Evolutionary conservation across 352 stramenopile species (phyloP).

Genomic region (Pythium coloratum): DNA sequence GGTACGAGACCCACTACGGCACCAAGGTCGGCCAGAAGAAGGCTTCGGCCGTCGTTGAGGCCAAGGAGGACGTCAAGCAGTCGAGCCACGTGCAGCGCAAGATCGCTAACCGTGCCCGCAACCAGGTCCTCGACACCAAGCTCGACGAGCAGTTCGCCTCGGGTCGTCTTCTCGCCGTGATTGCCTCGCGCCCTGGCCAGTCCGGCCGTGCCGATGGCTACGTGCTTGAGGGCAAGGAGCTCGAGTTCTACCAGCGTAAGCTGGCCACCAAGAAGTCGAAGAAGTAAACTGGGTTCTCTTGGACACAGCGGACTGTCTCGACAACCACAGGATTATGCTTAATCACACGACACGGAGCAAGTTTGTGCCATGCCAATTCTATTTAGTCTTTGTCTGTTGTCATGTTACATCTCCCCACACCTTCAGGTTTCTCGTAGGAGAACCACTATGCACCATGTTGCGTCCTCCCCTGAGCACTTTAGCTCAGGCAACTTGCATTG

Average conservation of each 20-base stretch:
- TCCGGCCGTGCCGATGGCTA: constrained; percentile 98
- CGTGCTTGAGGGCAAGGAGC: constrained; percentile 99
- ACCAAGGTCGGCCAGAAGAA: constrained; percentile 91
- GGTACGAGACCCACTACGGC: constrained; percentile 99
- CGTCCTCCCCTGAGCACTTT: too few relatives aligned
- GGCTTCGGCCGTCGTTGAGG: constrained; percentile 73
- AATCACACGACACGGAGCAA: constrained; percentile 34
- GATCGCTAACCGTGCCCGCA: constrained; percentile 92
- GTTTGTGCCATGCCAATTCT: constrained; percentile 19
- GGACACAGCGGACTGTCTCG: constrained; percentile 16
- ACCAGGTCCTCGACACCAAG: constrained; percentile 90
- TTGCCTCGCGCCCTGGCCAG: constrained; percentile 98
- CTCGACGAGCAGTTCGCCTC: constrained; percentile 97
- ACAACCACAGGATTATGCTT: constrained; percentile 25
- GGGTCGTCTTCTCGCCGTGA: constrained; percentile 96
- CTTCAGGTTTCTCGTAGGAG: not conserved
- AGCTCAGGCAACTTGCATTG: too few relatives aligned
- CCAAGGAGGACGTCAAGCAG: constrained; percentile 90
- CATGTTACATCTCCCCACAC: not conserved
- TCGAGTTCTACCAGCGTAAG: constrained; percentile 99
- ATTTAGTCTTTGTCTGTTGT: constrained; percentile 5
- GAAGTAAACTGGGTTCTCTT: constrained; percentile 67
- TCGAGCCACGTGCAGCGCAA: constrained; percentile 93
- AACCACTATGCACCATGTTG: not conserved
- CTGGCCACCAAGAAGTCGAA: constrained; percentile 99